Percentiles rank a stretch among this genome's conserved stretches.
Conservation (phyloP, 1,284 basidiomycete genomes). For the Puccinia triticina region DNA sequence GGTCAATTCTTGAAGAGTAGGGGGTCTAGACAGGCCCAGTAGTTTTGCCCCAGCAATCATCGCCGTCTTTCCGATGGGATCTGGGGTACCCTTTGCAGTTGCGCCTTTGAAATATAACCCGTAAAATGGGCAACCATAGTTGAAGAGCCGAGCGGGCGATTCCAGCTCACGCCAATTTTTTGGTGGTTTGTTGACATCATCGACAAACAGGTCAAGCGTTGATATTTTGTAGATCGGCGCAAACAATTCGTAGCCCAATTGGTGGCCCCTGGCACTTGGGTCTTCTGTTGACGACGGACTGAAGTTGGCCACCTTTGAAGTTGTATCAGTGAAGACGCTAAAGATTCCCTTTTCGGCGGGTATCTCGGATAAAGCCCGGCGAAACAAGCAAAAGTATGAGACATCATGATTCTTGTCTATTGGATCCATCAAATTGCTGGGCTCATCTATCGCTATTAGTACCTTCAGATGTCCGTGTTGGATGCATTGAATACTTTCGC, state of each 20-base stretch:
- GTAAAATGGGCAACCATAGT: not conserved
- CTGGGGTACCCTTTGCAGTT: too few species aligned
- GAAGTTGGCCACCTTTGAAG: not conserved
- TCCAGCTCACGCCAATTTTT: not conserved
- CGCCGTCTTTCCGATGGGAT: too few species aligned
- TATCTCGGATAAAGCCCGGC: not conserved
- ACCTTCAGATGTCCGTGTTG: not conserved
- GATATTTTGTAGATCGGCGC: not conserved
- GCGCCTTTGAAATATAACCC: too few species aligned
- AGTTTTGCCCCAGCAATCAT: too few species aligned
- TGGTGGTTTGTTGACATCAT: not conserved
- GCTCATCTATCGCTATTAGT: not conserved
- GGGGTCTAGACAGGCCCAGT: too few species aligned
- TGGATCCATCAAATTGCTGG: not conserved
- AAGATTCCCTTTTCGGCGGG: not conserved
- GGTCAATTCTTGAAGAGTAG: too few species aligned
- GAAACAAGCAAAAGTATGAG: not conserved
- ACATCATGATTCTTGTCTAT: not conserved
- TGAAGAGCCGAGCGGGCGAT: not conserved
- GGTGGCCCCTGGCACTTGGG: not conserved
- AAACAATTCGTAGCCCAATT: not conserved
- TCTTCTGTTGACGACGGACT: not conserved
- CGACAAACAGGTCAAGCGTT: not conserved
- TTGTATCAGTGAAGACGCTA: not conserved
- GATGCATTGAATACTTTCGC: not conserved